Evolutionary conservation across 306 rosid genomes (phyloP).

Genomic region (Glycine latifolia): DNA sequence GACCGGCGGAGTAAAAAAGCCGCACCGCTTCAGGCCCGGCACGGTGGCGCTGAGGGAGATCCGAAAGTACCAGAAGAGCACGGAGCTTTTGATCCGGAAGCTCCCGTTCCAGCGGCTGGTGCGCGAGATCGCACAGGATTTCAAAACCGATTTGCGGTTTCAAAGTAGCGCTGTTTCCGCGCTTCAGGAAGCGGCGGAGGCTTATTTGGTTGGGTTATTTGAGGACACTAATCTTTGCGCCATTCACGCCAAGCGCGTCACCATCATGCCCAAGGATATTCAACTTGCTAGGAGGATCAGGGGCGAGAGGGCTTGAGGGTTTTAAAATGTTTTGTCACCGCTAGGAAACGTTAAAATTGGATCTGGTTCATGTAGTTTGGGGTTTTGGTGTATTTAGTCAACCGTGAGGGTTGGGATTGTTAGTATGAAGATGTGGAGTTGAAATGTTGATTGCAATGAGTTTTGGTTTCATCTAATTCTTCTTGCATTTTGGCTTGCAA

Average conservation of each 20-base stretch:
- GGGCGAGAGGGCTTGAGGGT: not conserved
- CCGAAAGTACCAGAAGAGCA: conserved; percentile 7
- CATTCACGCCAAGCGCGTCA: conserved; percentile 5
- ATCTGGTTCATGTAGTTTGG: too few species aligned
- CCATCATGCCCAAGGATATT: not conserved
- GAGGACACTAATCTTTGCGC: not conserved
- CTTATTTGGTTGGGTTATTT: not conserved
- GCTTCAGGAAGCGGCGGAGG: not conserved
- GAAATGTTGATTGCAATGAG: too few species aligned
- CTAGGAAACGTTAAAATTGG: not conserved
- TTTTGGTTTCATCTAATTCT: too few species aligned
- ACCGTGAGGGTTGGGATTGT: too few species aligned
- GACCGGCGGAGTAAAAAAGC: not conserved
- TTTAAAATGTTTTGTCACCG: not conserved
- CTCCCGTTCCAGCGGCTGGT: not conserved
- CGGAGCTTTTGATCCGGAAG: not conserved
- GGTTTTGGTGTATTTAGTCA: too few species aligned
- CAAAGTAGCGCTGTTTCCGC: not conserved
- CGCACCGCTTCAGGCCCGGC: not conserved
- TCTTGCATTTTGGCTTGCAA: too few species aligned
- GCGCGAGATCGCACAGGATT: not conserved
- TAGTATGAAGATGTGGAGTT: too few species aligned
- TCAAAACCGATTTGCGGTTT: not conserved
- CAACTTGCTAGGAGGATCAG: not conserved
- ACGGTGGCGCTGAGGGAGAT: conserved; percentile 11